These are phyloP conservation scores for Dendrobium chrysotoxum DNA, from an alignment of 106 monocot species.

Conservation along the genomic window DNA sequence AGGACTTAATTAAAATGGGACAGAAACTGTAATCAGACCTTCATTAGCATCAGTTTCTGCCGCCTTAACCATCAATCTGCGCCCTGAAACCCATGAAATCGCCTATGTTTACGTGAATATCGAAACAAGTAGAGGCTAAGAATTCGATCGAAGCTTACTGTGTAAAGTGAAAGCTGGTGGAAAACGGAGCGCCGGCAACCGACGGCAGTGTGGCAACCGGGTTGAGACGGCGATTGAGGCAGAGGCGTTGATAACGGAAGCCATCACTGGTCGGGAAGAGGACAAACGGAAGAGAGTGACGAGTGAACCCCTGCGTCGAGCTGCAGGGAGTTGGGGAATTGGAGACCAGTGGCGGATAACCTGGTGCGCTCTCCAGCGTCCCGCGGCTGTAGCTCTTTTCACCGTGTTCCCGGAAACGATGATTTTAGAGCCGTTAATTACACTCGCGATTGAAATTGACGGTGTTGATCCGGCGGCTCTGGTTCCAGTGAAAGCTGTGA, in stretches of 20 bases:
- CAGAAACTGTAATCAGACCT: conserved; percentile 14
- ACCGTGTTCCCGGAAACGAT: no score
- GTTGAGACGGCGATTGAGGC: conserved; percentile 1
- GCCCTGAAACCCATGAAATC: conserved; percentile 13
- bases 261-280: conserved; percentile 7
- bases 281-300: background rate
- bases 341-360: background rate
- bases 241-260: conserved; percentile 10
- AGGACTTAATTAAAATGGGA: background rate
- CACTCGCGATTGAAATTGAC: no score
- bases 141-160: conserved; percentile 13
- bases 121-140: background rate
- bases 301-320: background rate
- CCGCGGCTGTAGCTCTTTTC: background rate
- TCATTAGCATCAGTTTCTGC: conserved; percentile 40
- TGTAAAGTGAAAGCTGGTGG: conserved; percentile 11
- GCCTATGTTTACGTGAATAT: background rate
- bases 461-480: no score
- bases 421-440: no score
- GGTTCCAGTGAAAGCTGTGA: no score
- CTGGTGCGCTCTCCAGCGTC: background rate
- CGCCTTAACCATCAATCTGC: conserved; percentile 30
- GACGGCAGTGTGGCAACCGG: background rate
- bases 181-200: conserved; percentile 4
- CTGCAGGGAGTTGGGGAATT: background rate